Evolutionary conservation across 192 early-diverging fungal species (phyloP), one percentile per base, ranked within the genome.

Genomic region (Chytriomyces hyalinus): DNA sequence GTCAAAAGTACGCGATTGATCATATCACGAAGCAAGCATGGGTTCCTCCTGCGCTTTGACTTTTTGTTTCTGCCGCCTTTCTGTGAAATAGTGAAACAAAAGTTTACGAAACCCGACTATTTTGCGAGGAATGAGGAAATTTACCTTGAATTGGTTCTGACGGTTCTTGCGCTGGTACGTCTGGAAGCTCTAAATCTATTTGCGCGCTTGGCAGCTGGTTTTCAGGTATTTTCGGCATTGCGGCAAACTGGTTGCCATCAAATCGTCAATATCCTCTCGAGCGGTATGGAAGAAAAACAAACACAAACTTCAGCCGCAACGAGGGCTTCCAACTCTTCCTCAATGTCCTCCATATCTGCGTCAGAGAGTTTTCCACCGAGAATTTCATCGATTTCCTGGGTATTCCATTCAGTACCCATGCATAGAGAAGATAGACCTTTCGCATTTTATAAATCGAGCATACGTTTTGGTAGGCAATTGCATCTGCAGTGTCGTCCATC

Each of bases 401-500:
- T 26, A 59, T 57, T 17, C 49, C 9, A 28, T 7, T 63, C 43
- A 62, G 46, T 10, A 74, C 49, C 0, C 10, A 57, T 46, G 36
- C 49, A 78, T 13, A 6, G 20, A 49, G 15, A 13, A 45, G 10
- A 61, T 6, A 17, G 1, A 61, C 44, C 0, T 26, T 44, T n/a
- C 1, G 80, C 68, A 24, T 50, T n/a, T 22, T 36, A 10, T 7
- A 20, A 11, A 13, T 50, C 8, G 22, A 24, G 60, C 71, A 78
- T 81, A 93, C 93, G 60, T 95, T 92, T 82, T 99, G 97, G 78
- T 98, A 98, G 0, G 92, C 94, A 80, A 99, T 95, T 11, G 93
- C 94, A 50, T 99, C 98, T 5, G 92, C 93, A 1, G 96, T 98
- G 67, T 99, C 96, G 74, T 98, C 96, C 89, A 98, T 95, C 49